A percentile compares a stretch with the other conserved stretches of the same genome.
These are phyloP conservation scores for Xylariaceae sp. DNA, from an alignment of 2,329 filamentous ascomycete species.

Conservation along the genomic window DNA sequence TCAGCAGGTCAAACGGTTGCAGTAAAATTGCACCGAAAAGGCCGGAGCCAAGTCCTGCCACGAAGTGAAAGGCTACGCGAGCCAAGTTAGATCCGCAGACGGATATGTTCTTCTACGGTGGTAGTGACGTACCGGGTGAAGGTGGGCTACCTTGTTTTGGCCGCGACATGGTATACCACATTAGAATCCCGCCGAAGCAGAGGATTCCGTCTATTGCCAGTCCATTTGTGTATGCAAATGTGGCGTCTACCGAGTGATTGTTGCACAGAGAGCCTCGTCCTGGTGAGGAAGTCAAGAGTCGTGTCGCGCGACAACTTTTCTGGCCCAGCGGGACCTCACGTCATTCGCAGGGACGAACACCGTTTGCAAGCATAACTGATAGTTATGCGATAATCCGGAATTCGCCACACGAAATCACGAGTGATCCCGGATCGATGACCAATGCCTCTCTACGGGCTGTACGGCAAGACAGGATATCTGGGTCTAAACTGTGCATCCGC, in stretches of 20 bases:
- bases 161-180: background rate
- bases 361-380: constrained; percentile 4
- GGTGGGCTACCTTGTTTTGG: constrained; percentile 3
- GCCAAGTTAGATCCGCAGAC: background rate
- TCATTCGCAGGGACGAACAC: background rate
- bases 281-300: background rate
- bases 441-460: too few species aligned
- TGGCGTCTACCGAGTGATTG: background rate
- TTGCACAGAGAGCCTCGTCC: background rate
- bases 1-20: constrained; percentile 92
- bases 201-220: constrained; percentile 11
- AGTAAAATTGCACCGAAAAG: constrained; percentile 84
- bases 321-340: too few species aligned
- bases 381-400: too few species aligned
- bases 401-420: too few species aligned
- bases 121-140: too few species aligned
- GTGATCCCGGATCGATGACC: too few species aligned
- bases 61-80: constrained; percentile 71
- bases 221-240: constrained; percentile 10
- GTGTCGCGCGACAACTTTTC: too few species aligned
- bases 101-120: too few species aligned
- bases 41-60: constrained; percentile 83
- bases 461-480: too few species aligned
- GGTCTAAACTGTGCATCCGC: too few species aligned
- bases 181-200: constrained; percentile 12